Conservation (phyloP, 2,329 filamentous ascomycete species). For the Huntiella omanensis region DNA sequence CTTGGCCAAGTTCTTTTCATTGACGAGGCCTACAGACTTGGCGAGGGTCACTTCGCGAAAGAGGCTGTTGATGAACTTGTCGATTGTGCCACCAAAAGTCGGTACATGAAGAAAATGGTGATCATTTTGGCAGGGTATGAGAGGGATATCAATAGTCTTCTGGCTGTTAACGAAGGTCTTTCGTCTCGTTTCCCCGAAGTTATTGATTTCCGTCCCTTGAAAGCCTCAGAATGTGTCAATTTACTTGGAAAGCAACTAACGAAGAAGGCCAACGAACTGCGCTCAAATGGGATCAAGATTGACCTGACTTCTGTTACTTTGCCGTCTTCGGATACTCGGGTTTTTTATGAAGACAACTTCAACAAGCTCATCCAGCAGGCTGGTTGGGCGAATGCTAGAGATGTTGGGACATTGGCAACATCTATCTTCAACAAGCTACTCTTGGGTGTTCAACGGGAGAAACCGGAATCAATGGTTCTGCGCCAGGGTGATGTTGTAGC, state of each 20-base stretch:
- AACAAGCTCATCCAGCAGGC: background rate
- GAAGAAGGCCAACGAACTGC: slow-evolving; percentile 9
- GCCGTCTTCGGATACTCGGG: background rate
- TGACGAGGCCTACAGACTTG: slow-evolving; percentile 52
- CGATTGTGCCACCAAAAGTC: slow-evolving; percentile 32
- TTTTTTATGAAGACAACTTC: background rate
- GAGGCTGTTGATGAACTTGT: slow-evolving; percentile 36
- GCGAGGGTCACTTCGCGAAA: slow-evolving; percentile 34
- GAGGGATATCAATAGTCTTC: slow-evolving; percentile 42
- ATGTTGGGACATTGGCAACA: background rate
- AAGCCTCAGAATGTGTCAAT: slow-evolving; percentile 21
- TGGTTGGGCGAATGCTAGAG: background rate
- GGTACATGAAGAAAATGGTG: slow-evolving; percentile 39
- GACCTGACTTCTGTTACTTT: slow-evolving; percentile 5
- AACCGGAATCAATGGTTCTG: background rate
- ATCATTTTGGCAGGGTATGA: slow-evolving; percentile 54
- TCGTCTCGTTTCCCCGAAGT: slow-evolving; percentile 45
- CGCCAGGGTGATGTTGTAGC: background rate
- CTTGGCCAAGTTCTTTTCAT: slow-evolving; percentile 51
- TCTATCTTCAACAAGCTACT: background rate
- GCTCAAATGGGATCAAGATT: background rate
- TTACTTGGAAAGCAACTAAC: slow-evolving; percentile 22
- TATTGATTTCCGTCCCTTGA: slow-evolving; percentile 33
- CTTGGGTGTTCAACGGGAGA: background rate
- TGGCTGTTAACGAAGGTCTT: slow-evolving; percentile 42